A percentile compares a stretch with the other conserved stretches of the same genome.
These are phyloP conservation scores for Hippophae tibetana DNA, from an alignment of 306 rosid species.

Conservation along the genomic window DNA sequence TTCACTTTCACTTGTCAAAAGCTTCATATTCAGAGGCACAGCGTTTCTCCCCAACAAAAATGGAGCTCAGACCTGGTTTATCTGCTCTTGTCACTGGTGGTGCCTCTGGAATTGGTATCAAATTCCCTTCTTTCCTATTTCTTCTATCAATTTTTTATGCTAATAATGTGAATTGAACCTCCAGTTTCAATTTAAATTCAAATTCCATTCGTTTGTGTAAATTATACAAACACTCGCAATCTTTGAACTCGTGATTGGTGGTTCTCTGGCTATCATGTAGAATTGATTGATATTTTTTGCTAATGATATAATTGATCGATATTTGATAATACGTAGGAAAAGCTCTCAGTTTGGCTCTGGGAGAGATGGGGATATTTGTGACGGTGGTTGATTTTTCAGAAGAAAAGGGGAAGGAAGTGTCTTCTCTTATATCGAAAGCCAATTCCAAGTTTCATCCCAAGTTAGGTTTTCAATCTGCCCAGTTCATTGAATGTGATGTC, in stretches of 20 bases:
- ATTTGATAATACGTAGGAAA: constrained; percentile 43
- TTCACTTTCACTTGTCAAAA: neutral
- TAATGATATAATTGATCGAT: no score
- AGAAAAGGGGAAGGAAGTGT: constrained; percentile 59
- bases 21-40: neutral
- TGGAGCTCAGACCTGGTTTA: constrained; percentile 82
- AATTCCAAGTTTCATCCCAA: constrained; percentile 57
- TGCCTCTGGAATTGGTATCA: constrained; percentile 83
- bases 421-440: constrained; percentile 38
- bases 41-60: constrained; percentile 4
- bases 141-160: no score
- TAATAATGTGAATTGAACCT: no score
- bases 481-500: constrained; percentile 68
- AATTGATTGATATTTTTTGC: no score
- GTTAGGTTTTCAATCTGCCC: constrained; percentile 43
- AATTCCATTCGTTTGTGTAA: no score
- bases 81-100: constrained; percentile 90
- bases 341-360: constrained; percentile 74
- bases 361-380: constrained; percentile 73
- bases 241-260: no score
- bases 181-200: no score
- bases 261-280: no score
- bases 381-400: constrained; percentile 79
- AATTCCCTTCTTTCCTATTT: neutral
- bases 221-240: no score